phyloP scores from a whole-genome alignment of 2,329 filamentous ascomycete genomes.

The Aschersonia sp. region DNA sequence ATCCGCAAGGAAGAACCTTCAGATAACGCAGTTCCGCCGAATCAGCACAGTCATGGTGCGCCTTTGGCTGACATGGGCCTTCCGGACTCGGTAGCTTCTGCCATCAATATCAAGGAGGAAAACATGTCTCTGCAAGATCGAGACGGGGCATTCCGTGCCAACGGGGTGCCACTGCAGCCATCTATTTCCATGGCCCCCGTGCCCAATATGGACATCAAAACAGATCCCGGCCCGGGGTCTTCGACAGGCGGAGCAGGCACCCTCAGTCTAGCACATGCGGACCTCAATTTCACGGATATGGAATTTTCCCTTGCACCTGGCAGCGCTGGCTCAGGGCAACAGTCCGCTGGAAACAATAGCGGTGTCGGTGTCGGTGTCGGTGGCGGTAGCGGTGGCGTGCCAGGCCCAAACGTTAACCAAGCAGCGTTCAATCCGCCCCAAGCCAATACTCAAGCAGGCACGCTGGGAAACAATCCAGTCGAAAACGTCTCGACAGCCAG shows the following conservation, averaged over 20 bases:
- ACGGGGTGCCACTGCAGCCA: slow-evolving; percentile 12
- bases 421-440: too few species aligned
- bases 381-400: too few species aligned
- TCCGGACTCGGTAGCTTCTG: slow-evolving; percentile 11
- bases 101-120: slow-evolving; percentile 10
- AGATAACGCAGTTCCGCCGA: slow-evolving; percentile 15
- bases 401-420: too few species aligned
- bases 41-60: slow-evolving; percentile 18
- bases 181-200: slow-evolving; percentile 12
- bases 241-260: slow-evolving; percentile 6
- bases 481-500: too few species aligned
- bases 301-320: slow-evolving; percentile 36
- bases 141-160: not conserved
- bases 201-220: slow-evolving; percentile 12
- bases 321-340: slow-evolving; percentile 13
- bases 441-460: too few species aligned
- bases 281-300: slow-evolving; percentile 41
- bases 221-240: slow-evolving; percentile 10
- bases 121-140: slow-evolving; percentile 1
- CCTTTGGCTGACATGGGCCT: slow-evolving; percentile 43
- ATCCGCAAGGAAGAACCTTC: slow-evolving; percentile 15
- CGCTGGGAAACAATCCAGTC: too few species aligned
- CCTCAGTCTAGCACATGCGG: slow-evolving; percentile 14
- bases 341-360: not conserved
- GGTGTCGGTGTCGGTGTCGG: too few species aligned